Evolutionary conservation across 169 alveolate species (phyloP), one percentile per base, ranked within the genome.

Genomic region (Plasmodium malariae): DNA sequence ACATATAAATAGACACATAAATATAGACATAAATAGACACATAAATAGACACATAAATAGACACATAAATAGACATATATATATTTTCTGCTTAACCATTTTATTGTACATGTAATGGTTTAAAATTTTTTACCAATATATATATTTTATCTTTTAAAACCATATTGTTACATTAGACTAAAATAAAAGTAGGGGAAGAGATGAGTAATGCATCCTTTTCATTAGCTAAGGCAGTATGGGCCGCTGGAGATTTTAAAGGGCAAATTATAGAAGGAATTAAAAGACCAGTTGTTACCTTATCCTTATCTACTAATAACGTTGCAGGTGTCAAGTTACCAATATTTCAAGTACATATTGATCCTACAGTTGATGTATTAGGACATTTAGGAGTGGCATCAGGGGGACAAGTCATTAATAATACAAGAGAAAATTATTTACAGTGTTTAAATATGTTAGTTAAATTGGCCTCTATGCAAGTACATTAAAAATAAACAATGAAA

Each of bases 271-370:
- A 98, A 91, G 96, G 98, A 34, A 97, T 97, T 55, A 96, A 97
- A 86, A 94, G 97, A 68, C 97, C 99, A 14, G 96, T 96, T 63
- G 97, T 97, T 9, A 96, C 98, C 88, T 91, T 98, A 62, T 96
- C 95, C 45, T 94, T 97, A 40, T 93, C 97, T 43, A 93, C 97
- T 30, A 98, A 98, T 83, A 97, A 97, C 88, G 97, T 98, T 40
- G 99, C 99, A 24, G 99, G 99, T 36, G 99, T 98, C 48, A 93
- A 96, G 71, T 92, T 98, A 37, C 99, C 99, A 19, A 96, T 93
- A 48, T 98, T 96, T 87, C 97, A 93, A 92, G 93, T 97, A 51
- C 95, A 95, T 40, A 95, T 96, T 11, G 98, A 96, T 54, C 98
- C 97, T 36, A 94, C 97, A 63, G 98, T 94, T 34, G 96, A 93